A percentile compares a stretch with the other conserved stretches of the same genome.
Evolutionary conservation across 1,139 yeast species (phyloP).

Genomic region (Candida pseudocylindracea): DNA sequence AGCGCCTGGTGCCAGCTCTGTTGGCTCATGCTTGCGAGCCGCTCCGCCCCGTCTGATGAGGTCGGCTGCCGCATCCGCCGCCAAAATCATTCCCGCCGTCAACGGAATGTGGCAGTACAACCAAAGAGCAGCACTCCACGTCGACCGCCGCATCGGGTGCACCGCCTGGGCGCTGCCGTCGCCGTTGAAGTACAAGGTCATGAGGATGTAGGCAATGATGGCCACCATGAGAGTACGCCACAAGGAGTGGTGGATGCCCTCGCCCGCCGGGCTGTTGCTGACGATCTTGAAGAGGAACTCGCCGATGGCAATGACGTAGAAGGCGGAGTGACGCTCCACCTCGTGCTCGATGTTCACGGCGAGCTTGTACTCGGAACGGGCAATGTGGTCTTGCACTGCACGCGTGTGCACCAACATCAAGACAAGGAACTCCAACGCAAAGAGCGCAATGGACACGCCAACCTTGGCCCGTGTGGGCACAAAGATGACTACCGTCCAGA

Average conservation of each 20-base stretch:
- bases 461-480: constrained; percentile 22
- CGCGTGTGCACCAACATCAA: constrained; percentile 14
- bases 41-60: constrained; percentile 8
- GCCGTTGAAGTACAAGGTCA: constrained; percentile 34
- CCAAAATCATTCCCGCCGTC: constrained; percentile 24
- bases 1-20: too few species aligned
- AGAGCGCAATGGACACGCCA: constrained; percentile 18
- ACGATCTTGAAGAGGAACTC: constrained; percentile 39
- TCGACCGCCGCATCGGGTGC: constrained; percentile 32
- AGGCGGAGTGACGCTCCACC: constrained; percentile 35
- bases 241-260: constrained; percentile 20
- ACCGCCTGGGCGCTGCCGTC: constrained; percentile 25
- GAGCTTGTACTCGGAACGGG: too few species aligned
- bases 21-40: too few species aligned
- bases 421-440: constrained; percentile 19
- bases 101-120: constrained; percentile 28
- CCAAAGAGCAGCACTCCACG: constrained; percentile 22
- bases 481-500: constrained; percentile 26
- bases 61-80: constrained; percentile 45
- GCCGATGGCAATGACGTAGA: constrained; percentile 44
- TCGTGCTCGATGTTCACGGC: constrained; percentile 49
- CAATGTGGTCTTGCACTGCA: too few species aligned
- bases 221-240: constrained; percentile 26
- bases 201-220: constrained; percentile 24
- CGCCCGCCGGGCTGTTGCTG: constrained; percentile 22